Evolutionary conservation across 1,139 yeast genomes (phyloP).

Genomic region (Pichia sp.): DNA sequence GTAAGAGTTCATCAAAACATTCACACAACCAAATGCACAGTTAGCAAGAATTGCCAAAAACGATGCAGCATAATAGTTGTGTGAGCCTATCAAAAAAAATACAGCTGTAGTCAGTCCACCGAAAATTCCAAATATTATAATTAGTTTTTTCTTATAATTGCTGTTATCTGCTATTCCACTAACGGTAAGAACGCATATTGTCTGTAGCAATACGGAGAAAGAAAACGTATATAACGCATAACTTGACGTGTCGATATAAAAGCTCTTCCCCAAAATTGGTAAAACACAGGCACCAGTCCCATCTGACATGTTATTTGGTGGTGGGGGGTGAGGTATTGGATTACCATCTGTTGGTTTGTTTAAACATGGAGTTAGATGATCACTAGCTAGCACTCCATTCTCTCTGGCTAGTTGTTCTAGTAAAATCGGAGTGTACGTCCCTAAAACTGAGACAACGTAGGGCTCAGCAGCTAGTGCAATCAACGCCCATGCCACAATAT

Average conservation of each 20-base stretch:
- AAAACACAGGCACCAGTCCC: slow-evolving; percentile 39
- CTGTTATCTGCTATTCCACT: slow-evolving; percentile 65
- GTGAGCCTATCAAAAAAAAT: slow-evolving; percentile 39
- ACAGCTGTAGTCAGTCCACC: slow-evolving; percentile 51
- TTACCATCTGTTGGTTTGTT: slow-evolving; percentile 9
- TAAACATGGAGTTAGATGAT: slow-evolving; percentile 34
- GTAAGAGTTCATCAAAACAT: slow-evolving; percentile 71
- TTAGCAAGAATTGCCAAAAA: slow-evolving; percentile 55
- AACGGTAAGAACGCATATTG: slow-evolving; percentile 59
- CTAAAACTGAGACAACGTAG: slow-evolving; percentile 65
- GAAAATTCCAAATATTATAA: slow-evolving; percentile 48
- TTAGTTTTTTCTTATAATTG: slow-evolving; percentile 45
- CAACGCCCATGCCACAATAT: slow-evolving; percentile 19
- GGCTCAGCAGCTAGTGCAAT: slow-evolving; percentile 56
- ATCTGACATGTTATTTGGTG: slow-evolving; percentile 33
- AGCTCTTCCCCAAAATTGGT: slow-evolving; percentile 27
- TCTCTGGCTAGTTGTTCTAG: slow-evolving; percentile 63
- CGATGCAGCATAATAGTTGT: slow-evolving; percentile 52
- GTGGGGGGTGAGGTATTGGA: slow-evolving; percentile 25
- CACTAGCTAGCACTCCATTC: slow-evolving; percentile 54
- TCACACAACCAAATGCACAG: slow-evolving; percentile 66
- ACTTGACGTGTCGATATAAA: slow-evolving; percentile 60
- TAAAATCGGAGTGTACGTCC: slow-evolving; percentile 64
- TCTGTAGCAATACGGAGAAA: slow-evolving; percentile 57
- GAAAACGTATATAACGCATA: slow-evolving; percentile 68